These are phyloP conservation scores for Aspergillus puulaauensis DNA, from an alignment of 2,329 filamentous ascomycete genomes.

Conservation along the genomic window DNA sequence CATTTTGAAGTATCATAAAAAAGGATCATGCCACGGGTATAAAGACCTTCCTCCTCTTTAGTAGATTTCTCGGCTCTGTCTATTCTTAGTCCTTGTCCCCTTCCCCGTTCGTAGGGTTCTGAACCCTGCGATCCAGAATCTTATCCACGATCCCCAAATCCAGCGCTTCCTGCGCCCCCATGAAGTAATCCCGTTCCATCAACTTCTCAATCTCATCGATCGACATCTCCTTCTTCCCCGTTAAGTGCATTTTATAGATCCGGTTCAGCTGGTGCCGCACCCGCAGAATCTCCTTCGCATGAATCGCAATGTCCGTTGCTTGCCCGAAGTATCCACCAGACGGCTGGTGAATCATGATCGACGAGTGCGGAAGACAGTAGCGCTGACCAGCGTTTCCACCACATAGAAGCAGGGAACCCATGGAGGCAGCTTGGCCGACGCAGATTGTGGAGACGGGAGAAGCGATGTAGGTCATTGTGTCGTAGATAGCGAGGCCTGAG, in stretches of 20 bases:
- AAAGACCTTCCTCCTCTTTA: neutral
- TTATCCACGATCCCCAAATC: constrained; percentile 91
- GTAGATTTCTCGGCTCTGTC: neutral
- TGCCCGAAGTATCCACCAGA: constrained; percentile 70
- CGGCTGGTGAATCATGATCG: constrained; percentile 97
- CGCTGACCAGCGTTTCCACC: constrained; percentile 83
- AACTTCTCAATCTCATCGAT: constrained; percentile 84
- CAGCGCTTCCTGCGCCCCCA: constrained; percentile 83
- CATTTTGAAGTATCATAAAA: neutral
- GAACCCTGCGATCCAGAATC: constrained; percentile 60
- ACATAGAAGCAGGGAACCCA: constrained; percentile 86
- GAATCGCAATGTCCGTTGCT: constrained; percentile 84
- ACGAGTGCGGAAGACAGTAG: constrained; percentile 86
- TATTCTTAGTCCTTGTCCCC: constrained; percentile 15
- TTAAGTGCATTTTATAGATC: constrained; percentile 86
- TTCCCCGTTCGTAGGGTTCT: constrained; percentile 23
- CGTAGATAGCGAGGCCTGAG: constrained; percentile 76
- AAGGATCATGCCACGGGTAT: neutral
- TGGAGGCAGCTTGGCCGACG: constrained; percentile 88
- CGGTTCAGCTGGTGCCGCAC: constrained; percentile 82
- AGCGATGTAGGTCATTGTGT: constrained; percentile 97
- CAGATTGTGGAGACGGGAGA: constrained; percentile 93
- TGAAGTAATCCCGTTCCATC: constrained; percentile 96
- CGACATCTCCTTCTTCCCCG: constrained; percentile 63
- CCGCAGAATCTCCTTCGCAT: constrained; percentile 92